Base-by-base conservation (phyloP, 1,139 yeast species). In the Kodamaea plutei region DNA sequence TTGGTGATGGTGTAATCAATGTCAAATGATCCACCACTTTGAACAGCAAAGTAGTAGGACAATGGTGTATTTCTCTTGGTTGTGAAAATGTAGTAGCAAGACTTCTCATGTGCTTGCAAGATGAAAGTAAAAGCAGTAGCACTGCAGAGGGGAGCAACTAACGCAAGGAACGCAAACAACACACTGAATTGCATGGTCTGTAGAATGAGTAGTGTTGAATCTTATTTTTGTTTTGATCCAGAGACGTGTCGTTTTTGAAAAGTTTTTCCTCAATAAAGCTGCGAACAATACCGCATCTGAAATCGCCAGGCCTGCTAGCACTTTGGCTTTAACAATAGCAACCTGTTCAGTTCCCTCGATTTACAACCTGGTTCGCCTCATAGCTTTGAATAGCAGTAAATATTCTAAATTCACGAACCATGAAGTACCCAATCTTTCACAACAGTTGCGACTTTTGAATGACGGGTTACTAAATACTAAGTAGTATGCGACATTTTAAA, bases 31-130 rank as follows among this genome's bases (percentile, higher is more conserved):
- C 94, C 95, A 35, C 97, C 96, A 22, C 83, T 72, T 58, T 88
- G 96, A 30, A 91, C 96, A 11, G 96, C 88, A 67, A 87, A 91
- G 55, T 87, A 84, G 54, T 82, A 89, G 18, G 84, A 80, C 36
- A 91, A 71, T 38, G 73, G 73, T 35, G 88, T 70, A 43, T 74
- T 71, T 8, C 76, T 73, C 37, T 72, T 66, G 31, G 76, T 75
- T 32, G 91, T 84, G 55, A 81, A 75, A 12, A 82, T 73, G 58
- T 84, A 88, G 56, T 73, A 84, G 54, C 98, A 91, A 34, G 83
- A 71, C 39, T 67, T 69, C 40, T 79, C 91, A 45, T 79, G 84
- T 14, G 95, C 89, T n/a, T 79, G 78, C 40, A 91, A 68, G 24
- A 73, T 73, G 46, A 85, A 79, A 0, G 95, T 85, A 47, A 89